Evolutionary conservation across 2,329 filamentous ascomycete species (phyloP), one percentile per base, ranked within the genome.

Genomic region (Basipetospora chlamydospora): DNA sequence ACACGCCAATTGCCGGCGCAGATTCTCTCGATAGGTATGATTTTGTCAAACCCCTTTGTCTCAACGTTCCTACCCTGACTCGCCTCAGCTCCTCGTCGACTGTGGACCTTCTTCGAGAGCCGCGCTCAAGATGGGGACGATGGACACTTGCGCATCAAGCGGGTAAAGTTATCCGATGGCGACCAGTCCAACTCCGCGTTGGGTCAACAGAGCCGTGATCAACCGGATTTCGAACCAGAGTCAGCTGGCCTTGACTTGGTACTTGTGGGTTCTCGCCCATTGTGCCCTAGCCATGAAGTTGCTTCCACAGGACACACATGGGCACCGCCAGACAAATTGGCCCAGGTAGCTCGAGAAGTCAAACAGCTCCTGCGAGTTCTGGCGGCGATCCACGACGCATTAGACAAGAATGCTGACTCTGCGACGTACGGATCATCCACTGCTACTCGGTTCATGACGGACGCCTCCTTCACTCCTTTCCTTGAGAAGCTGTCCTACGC

Each of bases 1-100:
- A 26, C 32, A n/a, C 32, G 32, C 15, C 32, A 34, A 18, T 26
- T 34, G 15, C 32, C 32, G 15, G 32, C 20, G n/a, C 32, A 34
- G 15, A 25, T 34, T 26, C 20, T 21, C 5, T 18, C 20, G n/a
- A 26, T 34, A 12, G 32, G 32, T 34, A 21, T 25, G 32, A 17
- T 21, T 21, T 25, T 10, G 22, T 9, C 11, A 25, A 16, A 10
- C 15, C 21, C 20, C 11, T 15, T 33, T 18, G n/a, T 34, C 22
- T 23, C 6, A 23, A 6, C 22, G 22, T 26, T 13, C 32, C 17
- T 25, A 34, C 13, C n/a, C 25, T 13, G 22, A 7, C 17, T n/a
- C n/a, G n/a, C n/a, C n/a, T n/a, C n/a, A 34, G 32, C 32, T 12
- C 18, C 26, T 3, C 28, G 35, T 11, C 20, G 29, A 20, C 15